Percentiles rank a stretch among this genome's conserved stretches.
phyloP scores from a whole-genome alignment of 164 flowering plant genomes.

The Aristolochia fimbriata region DNA sequence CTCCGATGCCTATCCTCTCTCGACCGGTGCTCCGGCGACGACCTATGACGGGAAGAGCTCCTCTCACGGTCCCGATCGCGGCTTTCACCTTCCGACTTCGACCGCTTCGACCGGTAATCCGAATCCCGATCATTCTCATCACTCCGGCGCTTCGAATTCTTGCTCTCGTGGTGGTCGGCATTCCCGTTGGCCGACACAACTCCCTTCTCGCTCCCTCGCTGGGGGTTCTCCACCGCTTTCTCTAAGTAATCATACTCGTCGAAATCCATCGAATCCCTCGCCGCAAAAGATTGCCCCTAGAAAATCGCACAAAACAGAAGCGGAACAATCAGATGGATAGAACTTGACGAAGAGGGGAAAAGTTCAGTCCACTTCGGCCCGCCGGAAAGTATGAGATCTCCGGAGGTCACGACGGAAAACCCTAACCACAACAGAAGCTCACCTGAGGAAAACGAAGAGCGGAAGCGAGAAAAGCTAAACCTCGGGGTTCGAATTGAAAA shows the following conservation, averaged over 20 bases:
- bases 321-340: no score
- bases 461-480: no score
- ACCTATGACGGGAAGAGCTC: constrained; percentile 30
- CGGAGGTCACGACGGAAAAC: not conserved
- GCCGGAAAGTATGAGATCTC: not conserved
- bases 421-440: not conserved
- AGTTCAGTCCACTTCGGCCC: no score
- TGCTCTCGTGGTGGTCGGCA: not conserved
- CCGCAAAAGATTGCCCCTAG: not conserved
- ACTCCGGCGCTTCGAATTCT: constrained; percentile 39
- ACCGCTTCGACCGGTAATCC: constrained; percentile 29
- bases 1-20: constrained; percentile 38
- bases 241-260: constrained; percentile 97
- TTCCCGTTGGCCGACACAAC: not conserved
- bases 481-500: no score
- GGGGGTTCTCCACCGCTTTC: constrained; percentile 62
- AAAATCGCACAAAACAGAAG: not conserved
- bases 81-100: constrained; percentile 32
- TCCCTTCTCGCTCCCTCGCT: no score
- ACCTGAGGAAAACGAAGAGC: not conserved
- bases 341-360: no score
- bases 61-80: constrained; percentile 34
- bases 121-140: constrained; percentile 17
- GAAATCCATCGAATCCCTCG: constrained; percentile 62
- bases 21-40: constrained; percentile 16